These are phyloP conservation scores for Diplodia sapinea DNA, from an alignment of 2,329 filamentous ascomycete genomes.

Conservation along the genomic window DNA sequence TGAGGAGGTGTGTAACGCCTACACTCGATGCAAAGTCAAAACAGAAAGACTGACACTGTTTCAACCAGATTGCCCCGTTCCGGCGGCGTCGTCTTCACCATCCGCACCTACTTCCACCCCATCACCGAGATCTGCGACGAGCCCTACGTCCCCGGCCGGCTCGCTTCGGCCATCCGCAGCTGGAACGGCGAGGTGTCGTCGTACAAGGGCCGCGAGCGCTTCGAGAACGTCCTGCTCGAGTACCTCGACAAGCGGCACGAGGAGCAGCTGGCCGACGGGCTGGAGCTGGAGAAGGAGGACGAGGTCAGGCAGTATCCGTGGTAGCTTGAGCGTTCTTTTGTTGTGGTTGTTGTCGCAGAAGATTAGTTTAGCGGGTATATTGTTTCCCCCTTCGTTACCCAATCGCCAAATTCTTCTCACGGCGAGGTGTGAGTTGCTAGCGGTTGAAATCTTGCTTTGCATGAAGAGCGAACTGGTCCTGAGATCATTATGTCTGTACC, in stretches of 20 bases:
- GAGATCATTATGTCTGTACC: too few species aligned
- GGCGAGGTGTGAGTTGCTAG: too few species aligned
- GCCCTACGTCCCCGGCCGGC: constrained; percentile 75
- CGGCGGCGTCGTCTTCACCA: constrained; percentile 69
- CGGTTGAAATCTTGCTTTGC: too few species aligned
- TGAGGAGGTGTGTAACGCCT: constrained; percentile 57
- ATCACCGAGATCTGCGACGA: constrained; percentile 71
- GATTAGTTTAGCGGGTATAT: background rate
- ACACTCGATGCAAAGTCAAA: too few species aligned
- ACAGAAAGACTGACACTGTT: background rate
- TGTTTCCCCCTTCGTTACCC: too few species aligned
- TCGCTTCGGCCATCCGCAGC: constrained; percentile 79
- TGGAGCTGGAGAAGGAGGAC: constrained; percentile 67
- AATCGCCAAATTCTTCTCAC: too few species aligned
- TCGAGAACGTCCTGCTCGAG: constrained; percentile 73
- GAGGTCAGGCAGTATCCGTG: constrained; percentile 68
- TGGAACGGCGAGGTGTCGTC: constrained; percentile 78
- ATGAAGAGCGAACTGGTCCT: too few species aligned
- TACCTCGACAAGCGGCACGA: constrained; percentile 76
- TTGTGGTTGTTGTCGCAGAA: too few species aligned
- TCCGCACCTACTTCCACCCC: constrained; percentile 79
- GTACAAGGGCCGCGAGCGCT: constrained; percentile 81
- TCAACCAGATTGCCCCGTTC: constrained; percentile 49
- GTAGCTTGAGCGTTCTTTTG: constrained; percentile 34
- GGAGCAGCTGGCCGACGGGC: constrained; percentile 71